Conservation (phyloP, 1,284 basidiomycete species). For the Leccinum fuscescens region DNA sequence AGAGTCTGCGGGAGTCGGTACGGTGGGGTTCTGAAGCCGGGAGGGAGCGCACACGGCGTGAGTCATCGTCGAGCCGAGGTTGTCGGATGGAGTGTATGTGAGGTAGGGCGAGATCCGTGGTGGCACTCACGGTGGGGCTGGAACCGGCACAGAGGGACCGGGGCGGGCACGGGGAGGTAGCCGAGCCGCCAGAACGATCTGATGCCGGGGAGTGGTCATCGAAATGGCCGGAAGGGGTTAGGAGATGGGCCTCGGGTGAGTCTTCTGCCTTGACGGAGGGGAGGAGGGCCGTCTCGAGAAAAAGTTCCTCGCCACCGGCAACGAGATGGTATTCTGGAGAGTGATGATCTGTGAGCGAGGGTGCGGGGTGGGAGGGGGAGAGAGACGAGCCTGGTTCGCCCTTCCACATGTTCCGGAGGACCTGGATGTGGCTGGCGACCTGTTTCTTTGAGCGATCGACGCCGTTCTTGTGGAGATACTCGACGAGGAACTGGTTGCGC, state of each 20-base stretch:
- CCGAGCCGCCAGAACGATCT: constrained; percentile 31
- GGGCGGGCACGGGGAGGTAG: constrained; percentile 28
- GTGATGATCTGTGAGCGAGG: constrained; percentile 24
- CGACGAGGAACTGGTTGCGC: constrained; percentile 80
- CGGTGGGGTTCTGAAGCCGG: constrained; percentile 30
- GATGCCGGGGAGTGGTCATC: constrained; percentile 36
- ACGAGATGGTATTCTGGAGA: constrained; percentile 59
- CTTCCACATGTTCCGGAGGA: constrained; percentile 82
- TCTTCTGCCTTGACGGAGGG: constrained; percentile 51
- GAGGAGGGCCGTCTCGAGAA: constrained; percentile 48
- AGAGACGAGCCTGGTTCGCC: constrained; percentile 60
- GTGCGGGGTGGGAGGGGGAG: constrained; percentile 3
- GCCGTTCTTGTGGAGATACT: constrained; percentile 64
- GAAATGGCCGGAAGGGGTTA: constrained; percentile 35
- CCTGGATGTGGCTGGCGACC: constrained; percentile 81
- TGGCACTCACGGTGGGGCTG: constrained; percentile 25
- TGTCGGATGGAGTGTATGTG: constrained; percentile 23
- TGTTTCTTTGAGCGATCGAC: constrained; percentile 76
- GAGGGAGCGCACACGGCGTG: constrained; percentile 32
- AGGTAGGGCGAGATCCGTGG: constrained; percentile 29
- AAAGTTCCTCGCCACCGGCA: constrained; percentile 70
- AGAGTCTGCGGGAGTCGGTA: constrained; percentile 34
- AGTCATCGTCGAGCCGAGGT: constrained; percentile 27
- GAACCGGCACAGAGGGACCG: constrained; percentile 27
- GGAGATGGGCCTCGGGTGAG: constrained; percentile 36